Evolutionary conservation across 495 filamentous ascomycete genomes (phyloP), one percentile per base, ranked within the genome.

Genomic region (Neurospora sp.): DNA sequence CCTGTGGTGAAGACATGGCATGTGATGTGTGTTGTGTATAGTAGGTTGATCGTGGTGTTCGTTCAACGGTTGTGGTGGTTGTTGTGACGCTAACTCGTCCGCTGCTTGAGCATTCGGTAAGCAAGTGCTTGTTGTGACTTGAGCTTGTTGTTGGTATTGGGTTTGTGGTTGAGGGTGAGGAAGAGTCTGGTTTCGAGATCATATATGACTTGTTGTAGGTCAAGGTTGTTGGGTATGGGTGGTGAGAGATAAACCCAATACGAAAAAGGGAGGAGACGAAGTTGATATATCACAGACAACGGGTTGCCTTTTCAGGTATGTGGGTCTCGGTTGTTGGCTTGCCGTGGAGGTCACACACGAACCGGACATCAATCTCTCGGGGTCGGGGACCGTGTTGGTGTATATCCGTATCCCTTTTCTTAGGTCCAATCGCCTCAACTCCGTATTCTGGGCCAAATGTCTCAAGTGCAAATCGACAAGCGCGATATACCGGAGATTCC

Each of bases 1-100:
- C 76, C 39, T 81, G 74, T 46, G 75, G 75, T 10, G 78, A 79
- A 31, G 77, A 76, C 79, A 81, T 80, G 20, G 59, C 41, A 27
- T 76, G 46, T 46, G 42, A 18, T 27, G 22, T 48, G 35, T 68
- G 66, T 31, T 59, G 11, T 39, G 20, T 68, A 22, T 69, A 4
- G 2, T 59, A 61, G 20, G 39, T 41, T 69, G 39, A 46, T 20
- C 39, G 69, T 69, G 40, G 46, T 38, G 41, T 40, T 39, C 1
- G 40, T 39, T 66, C 53, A 18, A 66, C 18, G 12, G 27, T 61
- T 35, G 53, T 61, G 22, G 27, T 35, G 27, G 20, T 61, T 7
- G 14, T 61, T 66, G 27, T 18, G 53, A 66, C 18, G 53, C 3
- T 35, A 5, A 16, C 53, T 18, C 14, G 27, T 66, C 31, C 7